These are phyloP conservation scores for Tylopilus vinaceipallidus DNA, from an alignment of 768 basidiomycete species.

Conservation along the genomic window DNA sequence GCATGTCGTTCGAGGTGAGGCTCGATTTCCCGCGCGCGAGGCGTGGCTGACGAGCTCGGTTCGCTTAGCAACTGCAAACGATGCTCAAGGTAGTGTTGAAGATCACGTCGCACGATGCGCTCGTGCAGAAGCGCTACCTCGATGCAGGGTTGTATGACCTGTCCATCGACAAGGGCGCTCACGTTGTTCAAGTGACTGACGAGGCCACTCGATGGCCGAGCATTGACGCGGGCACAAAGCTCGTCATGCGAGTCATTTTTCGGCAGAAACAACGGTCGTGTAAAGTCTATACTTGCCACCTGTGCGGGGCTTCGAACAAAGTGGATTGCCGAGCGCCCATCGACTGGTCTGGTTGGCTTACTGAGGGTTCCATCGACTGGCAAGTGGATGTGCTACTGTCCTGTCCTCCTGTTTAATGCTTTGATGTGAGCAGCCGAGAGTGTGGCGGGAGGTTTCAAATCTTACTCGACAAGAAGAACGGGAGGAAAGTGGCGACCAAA, in stretches of 20 bases:
- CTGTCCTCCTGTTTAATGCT: not conserved
- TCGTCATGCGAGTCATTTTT: conserved; percentile 25
- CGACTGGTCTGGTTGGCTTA: conserved; percentile 22
- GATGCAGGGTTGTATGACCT: conserved; percentile 25
- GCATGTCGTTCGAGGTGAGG: conserved; percentile 25
- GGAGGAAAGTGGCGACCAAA: conserved; percentile 4
- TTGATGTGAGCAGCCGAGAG: conserved; percentile 3
- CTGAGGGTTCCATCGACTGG: conserved; percentile 25
- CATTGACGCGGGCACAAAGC: conserved; percentile 24
- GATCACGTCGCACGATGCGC: conserved; percentile 16
- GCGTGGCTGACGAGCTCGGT: too few relatives aligned
- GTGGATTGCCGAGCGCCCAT: conserved; percentile 11
- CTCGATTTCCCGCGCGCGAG: too few relatives aligned
- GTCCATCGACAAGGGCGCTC: conserved; percentile 22
- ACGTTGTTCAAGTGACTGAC: conserved; percentile 21
- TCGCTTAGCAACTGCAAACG: conserved; percentile 20
- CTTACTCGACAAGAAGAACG: conserved; percentile 17
- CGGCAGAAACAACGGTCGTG: conserved; percentile 15
- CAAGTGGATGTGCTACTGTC: not conserved
- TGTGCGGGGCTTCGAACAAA: conserved; percentile 21
- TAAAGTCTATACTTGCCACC: conserved; percentile 12
- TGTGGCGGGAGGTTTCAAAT: conserved; percentile 27
- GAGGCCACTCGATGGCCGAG: conserved; percentile 23
- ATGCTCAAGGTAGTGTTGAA: conserved; percentile 18
- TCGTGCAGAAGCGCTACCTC: conserved; percentile 24